These are phyloP conservation scores for Sicyos baderoa DNA, from an alignment of 306 rosid species.

Conservation along the genomic window DNA sequence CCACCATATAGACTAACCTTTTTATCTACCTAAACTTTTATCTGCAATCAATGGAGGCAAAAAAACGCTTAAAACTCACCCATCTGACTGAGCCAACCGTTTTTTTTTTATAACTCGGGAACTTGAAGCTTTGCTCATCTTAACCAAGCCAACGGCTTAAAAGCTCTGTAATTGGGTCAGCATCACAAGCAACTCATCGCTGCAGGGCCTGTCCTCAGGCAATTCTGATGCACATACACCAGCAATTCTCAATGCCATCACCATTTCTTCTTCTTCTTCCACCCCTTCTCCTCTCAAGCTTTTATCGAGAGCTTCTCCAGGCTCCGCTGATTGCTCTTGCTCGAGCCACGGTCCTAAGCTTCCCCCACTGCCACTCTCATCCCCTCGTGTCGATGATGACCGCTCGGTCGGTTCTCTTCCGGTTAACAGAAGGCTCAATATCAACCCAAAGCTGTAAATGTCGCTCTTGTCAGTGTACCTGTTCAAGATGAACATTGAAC, in stretches of 20 bases:
- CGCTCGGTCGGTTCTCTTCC: conserved; percentile 1
- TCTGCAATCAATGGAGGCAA: not conserved
- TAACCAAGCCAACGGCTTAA: too few relatives aligned
- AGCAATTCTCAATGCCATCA: too few relatives aligned
- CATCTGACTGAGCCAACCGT: not conserved
- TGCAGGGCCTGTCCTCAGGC: conserved; percentile 10
- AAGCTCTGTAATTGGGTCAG: conserved; percentile 12
- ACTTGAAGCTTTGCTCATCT: too few relatives aligned
- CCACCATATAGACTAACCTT: too few relatives aligned
- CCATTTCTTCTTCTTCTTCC: too few relatives aligned
- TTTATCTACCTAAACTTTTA: too few relatives aligned
- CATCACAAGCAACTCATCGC: conserved; percentile 7
- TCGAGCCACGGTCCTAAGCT: not conserved
- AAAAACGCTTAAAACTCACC: too few relatives aligned
- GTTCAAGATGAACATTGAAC: not conserved
- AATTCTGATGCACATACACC: conserved; percentile 1
- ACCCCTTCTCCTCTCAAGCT: too few relatives aligned
- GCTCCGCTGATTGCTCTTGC: not conserved
- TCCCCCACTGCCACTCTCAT: conserved; percentile 1
- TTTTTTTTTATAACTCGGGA: too few relatives aligned
- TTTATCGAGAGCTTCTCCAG: not conserved
- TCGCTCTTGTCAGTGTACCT: conserved; percentile 13
- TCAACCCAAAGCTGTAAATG: conserved; percentile 15
- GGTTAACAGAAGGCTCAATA: conserved; percentile 6
- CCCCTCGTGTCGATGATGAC: not conserved